Percentiles rank a stretch among this genome's conserved stretches.
phyloP scores from a whole-genome alignment of 208 protist species.

The Kentomonas sorsogonicus region DNA sequence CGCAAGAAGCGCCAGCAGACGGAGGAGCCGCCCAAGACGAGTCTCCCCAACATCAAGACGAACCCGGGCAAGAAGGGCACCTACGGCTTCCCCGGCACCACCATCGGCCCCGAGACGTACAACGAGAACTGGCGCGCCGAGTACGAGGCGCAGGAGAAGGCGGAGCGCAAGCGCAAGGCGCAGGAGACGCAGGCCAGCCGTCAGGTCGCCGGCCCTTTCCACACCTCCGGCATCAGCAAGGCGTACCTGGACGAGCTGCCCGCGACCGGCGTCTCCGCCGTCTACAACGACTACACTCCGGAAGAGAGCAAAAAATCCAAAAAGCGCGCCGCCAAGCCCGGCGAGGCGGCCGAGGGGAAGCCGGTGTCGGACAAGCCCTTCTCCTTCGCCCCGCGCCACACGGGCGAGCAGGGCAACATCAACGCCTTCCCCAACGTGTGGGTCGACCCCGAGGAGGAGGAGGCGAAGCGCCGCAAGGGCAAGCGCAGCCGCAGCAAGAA shows the following conservation, averaged over 20 bases:
- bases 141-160: conserved; percentile 14
- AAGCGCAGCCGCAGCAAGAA: conserved; percentile 26
- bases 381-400: conserved; percentile 20
- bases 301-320: conserved; percentile 26
- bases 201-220: conserved; percentile 40
- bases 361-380: conserved; percentile 44
- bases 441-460: conserved; percentile 34
- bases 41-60: conserved; percentile 82
- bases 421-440: conserved; percentile 74
- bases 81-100: conserved; percentile 62
- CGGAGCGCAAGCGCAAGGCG: conserved; percentile 10
- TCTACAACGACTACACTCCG: conserved; percentile 50
- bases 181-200: conserved; percentile 8
- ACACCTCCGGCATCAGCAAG: conserved; percentile 40
- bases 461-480: conserved; percentile 8
- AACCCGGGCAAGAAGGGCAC: conserved; percentile 76
- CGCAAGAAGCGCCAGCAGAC: conserved; percentile 9
- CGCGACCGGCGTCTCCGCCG: conserved; percentile 59
- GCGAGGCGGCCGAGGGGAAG: conserved; percentile 5
- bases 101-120: conserved; percentile 57
- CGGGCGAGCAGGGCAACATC: conserved; percentile 49
- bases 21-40: conserved; percentile 15
- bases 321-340: conserved; percentile 12
- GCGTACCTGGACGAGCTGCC: conserved; percentile 72
- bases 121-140: conserved; percentile 60